Conservation (phyloP, 352 stramenopile genomes). For the Albugo candida region DNA sequence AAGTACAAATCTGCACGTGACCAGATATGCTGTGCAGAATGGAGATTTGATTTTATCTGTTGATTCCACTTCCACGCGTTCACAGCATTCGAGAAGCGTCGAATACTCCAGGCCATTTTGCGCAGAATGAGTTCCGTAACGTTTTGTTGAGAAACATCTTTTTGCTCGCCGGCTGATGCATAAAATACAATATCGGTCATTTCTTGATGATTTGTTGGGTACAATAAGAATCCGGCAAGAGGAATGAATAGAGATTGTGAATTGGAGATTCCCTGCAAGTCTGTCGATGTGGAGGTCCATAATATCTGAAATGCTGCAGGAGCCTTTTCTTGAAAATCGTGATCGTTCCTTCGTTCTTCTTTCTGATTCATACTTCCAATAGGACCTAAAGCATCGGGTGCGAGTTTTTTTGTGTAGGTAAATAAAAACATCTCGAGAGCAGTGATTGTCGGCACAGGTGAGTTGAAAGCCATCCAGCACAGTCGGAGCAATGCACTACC, state of each 20-base stretch:
- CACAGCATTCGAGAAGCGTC: constrained; percentile 29
- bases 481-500: no score
- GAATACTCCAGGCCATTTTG: constrained; percentile 31
- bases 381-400: no score
- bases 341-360: no score
- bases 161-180: constrained; percentile 22
- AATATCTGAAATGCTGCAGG: no score
- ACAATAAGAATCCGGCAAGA: constrained; percentile 47
- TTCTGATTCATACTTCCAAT: no score
- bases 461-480: no score
- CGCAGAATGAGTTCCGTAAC: constrained; percentile 28
- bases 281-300: no score
- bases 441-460: no score
- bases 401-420: no score
- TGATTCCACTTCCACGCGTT: constrained; percentile 40
- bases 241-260: constrained; percentile 5
- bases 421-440: no score
- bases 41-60: constrained; percentile 16
- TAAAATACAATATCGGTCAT: constrained; percentile 62
- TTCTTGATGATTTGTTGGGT: constrained; percentile 31
- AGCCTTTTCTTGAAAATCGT: no score
- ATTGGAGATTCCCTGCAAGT: no score
- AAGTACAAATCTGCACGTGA: constrained; percentile 28
- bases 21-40: constrained; percentile 15
- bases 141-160: constrained; percentile 7